phyloP scores from a whole-genome alignment of 2,329 filamentous ascomycete species.

The Fusarium nanum region DNA sequence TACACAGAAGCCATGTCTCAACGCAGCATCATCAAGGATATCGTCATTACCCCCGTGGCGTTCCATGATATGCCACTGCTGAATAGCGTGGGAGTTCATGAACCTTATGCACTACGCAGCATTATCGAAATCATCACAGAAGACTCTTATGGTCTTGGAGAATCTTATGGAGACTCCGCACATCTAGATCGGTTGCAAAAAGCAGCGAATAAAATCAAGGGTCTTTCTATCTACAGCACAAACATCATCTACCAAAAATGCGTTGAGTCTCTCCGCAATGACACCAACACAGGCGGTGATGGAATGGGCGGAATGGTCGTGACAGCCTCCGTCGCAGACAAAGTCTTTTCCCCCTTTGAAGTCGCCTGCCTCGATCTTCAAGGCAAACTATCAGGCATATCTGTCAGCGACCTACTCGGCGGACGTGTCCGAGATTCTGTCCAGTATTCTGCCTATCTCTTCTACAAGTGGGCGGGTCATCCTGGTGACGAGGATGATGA shows the following conservation, averaged over 20 bases:
- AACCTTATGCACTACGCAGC: constrained; percentile 56
- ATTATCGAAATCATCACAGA: constrained; percentile 55
- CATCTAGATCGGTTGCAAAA: constrained; percentile 51
- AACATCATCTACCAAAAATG: constrained; percentile 89
- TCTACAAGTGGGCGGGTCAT: constrained; percentile 58
- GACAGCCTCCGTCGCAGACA: constrained; percentile 55
- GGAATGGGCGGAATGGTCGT: constrained; percentile 67
- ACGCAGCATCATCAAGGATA: constrained; percentile 50
- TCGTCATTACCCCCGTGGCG: constrained; percentile 57
- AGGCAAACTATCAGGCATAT: constrained; percentile 54
- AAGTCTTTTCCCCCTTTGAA: constrained; percentile 57
- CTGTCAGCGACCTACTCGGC: constrained; percentile 55
- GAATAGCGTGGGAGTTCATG: constrained; percentile 58
- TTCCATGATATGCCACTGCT: constrained; percentile 59
- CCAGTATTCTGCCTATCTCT: constrained; percentile 58
- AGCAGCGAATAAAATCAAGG: constrained; percentile 49
- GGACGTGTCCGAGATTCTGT: constrained; percentile 54
- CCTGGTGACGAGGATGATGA: constrained; percentile 55
- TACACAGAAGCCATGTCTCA: constrained; percentile 42
- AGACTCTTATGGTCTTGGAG: constrained; percentile 53
- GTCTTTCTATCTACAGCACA: constrained; percentile 65
- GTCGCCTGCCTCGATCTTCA: constrained; percentile 58
- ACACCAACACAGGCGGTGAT: constrained; percentile 57
- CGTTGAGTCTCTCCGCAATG: constrained; percentile 76
- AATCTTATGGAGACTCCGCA: constrained; percentile 56